phyloP scores from a whole-genome alignment of 192 early-diverging fungal species.

The Coemansia sp. region DNA sequence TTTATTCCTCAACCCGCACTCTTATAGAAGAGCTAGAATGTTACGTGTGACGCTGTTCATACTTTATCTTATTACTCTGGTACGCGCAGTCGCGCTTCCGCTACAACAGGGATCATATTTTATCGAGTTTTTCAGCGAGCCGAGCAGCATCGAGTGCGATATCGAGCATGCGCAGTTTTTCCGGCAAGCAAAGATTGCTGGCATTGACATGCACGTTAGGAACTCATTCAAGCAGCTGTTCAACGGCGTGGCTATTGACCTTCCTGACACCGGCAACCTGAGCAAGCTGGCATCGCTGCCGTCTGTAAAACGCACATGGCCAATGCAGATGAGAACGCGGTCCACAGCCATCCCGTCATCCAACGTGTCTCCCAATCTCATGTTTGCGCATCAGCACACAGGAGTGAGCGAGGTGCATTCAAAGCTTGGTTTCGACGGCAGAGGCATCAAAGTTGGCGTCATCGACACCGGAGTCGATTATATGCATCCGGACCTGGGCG shows the following conservation, averaged over 20 bases:
- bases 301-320: slow-evolving; percentile 45
- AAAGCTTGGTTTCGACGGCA: slow-evolving; percentile 60
- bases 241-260: slow-evolving; percentile 50
- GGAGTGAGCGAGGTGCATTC: slow-evolving; percentile 58
- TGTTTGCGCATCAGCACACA: slow-evolving; percentile 59
- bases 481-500: slow-evolving; percentile 52
- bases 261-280: slow-evolving; percentile 35
- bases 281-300: slow-evolving; percentile 31
- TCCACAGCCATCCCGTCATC: slow-evolving; percentile 40
- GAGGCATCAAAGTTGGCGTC: slow-evolving; percentile 57
- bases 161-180: slow-evolving; percentile 31
- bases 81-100: not conserved
- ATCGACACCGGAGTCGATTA: slow-evolving; percentile 57
- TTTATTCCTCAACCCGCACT: not conserved
- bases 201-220: slow-evolving; percentile 30
- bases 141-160: slow-evolving; percentile 30
- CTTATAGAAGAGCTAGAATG: not conserved
- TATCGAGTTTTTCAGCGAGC: slow-evolving; percentile 49
- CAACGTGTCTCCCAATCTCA: slow-evolving; percentile 45
- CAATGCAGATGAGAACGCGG: slow-evolving; percentile 48
- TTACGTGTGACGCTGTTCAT: not conserved
- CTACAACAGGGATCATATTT: slow-evolving; percentile 42
- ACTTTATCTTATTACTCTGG: not conserved
- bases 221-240: slow-evolving; percentile 50
- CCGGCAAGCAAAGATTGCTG: slow-evolving; percentile 19